phyloP scores from a whole-genome alignment of 768 basidiomycete genomes.

The Lepiota subincarnata region DNA sequence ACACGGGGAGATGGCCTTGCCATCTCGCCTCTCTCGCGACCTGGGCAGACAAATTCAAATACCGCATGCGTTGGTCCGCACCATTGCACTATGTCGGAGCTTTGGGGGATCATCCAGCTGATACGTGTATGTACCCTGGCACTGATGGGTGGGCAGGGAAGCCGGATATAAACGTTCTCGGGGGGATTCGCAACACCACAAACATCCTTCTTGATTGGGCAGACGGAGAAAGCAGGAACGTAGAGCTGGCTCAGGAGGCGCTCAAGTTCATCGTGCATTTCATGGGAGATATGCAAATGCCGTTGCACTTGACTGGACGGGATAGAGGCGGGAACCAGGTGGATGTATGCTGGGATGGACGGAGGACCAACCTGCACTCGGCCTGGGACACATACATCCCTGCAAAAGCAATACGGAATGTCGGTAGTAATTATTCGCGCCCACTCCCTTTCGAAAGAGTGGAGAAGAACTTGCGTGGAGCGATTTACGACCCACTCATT shows the following conservation, averaged over 20 bases:
- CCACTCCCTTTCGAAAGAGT: conserved; percentile 56
- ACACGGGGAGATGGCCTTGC: conserved; percentile 42
- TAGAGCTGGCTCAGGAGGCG: conserved; percentile 58
- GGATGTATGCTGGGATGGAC: conserved; percentile 69
- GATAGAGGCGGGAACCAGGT: conserved; percentile 85
- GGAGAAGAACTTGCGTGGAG: conserved; percentile 63
- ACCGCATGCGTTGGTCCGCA: conserved; percentile 66
- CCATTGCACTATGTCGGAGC: conserved; percentile 75
- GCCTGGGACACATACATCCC: conserved; percentile 85
- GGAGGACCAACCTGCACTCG: conserved; percentile 77
- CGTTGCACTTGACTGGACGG: conserved; percentile 85
- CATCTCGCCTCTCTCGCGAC: conserved; percentile 79
- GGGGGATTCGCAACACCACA: conserved; percentile 75
- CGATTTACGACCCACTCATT: conserved; percentile 85
- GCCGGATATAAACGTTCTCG: conserved; percentile 61
- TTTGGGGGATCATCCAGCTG: conserved; percentile 70
- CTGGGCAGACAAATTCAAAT: conserved; percentile 81
- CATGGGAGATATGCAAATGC: conserved; percentile 90
- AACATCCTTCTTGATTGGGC: conserved; percentile 51
- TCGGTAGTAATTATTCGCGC: conserved; percentile 69
- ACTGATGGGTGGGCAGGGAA: conserved; percentile 65
- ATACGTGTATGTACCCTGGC: conserved; percentile 77
- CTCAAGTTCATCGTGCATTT: conserved; percentile 93
- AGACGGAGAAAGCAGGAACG: conserved; percentile 21
- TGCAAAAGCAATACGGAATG: conserved; percentile 72